These are phyloP conservation scores for Triticum monococcum DNA, from an alignment of 176 grass and related monocot genomes.

Conservation along the genomic window DNA sequence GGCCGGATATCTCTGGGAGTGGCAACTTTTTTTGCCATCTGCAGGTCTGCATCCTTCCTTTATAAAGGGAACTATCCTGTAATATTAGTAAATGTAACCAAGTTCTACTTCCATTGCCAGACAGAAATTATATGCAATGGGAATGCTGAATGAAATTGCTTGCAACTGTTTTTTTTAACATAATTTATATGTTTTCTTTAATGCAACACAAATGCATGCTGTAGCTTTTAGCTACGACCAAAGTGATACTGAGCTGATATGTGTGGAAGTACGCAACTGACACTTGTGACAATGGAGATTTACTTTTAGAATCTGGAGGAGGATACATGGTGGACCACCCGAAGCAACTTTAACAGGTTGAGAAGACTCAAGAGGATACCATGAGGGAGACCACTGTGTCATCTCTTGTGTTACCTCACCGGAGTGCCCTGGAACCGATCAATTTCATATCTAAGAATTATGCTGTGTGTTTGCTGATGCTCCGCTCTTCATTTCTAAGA, in stretches of 20 bases:
- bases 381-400: background rate
- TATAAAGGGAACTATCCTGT: conserved; percentile 41
- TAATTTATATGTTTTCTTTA: conserved; percentile 10
- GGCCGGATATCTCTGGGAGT: conserved; percentile 13
- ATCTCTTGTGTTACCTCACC: conserved; percentile 12
- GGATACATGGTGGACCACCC: conserved; percentile 42
- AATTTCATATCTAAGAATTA: conserved; percentile 8
- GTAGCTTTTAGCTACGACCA: conserved; percentile 42
- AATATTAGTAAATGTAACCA: conserved; percentile 48
- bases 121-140: conserved; percentile 55
- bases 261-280: conserved; percentile 37
- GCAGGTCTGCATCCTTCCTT: conserved; percentile 36
- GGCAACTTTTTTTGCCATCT: conserved; percentile 39
- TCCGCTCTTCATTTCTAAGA: conserved; percentile 7
- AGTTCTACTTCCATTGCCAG: conserved; percentile 15
- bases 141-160: conserved; percentile 32
- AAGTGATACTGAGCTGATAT: conserved; percentile 25
- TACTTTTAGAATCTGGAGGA: conserved; percentile 60
- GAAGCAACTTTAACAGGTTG: conserved; percentile 12
- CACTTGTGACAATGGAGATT: conserved; percentile 53
- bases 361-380: conserved; percentile 14
- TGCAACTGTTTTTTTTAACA: background rate
- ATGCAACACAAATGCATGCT: conserved; percentile 48
- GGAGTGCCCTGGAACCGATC: conserved; percentile 17
- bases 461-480: background rate